Base-by-base conservation (phyloP, 495 filamentous ascomycete species). In the Sphaerosporella brunnea region DNA sequence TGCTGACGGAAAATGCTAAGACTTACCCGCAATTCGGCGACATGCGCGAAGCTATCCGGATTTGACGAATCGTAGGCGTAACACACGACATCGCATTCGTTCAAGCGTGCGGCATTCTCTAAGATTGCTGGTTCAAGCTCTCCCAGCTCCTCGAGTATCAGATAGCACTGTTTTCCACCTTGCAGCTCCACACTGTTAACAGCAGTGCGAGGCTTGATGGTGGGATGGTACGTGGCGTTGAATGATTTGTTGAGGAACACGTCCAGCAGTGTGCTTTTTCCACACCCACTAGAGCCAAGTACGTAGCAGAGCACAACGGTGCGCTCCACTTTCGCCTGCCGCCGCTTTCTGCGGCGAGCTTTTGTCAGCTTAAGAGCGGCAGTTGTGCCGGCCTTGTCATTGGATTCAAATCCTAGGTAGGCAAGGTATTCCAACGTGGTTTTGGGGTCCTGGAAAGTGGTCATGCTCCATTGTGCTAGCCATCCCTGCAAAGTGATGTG, bases 391-490 rank as follows among this genome's bases (percentile, higher is more conserved):
- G 76, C 73, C 49, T 70, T 69, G 38, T 66, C 61, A 0, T 68
- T 55, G 8, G 71, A 71, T 53, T 85, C 82, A 58, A 94, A 97
- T 8, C 90, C 90, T 1, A 97, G 74, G 56, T 94, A 96, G 4
- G 90, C 92, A 8, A 97, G 73, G 58, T 97, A 97, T 51, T 88
- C 83, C 1, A 97, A 67, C 0, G 90, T 96, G 0, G 85, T 96
- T 60, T 85, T 88, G 13, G 92, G 88, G 24, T 90, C 85, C 41
- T 86, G 73, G 56, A 96, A 97, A 1, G 90, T 97, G 0, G 92
- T 97, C 90, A 97, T 97, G 63, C 85, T 93, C 90, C 90, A 97
- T 53, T 97, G 90, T 3, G 90, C 92, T 15, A 97, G 73, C 90
- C 90, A 97, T 3, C 90, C 90, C 63, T 97, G 90, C 1, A 96